Base-by-base conservation (phyloP, 768 basidiomycete genomes). In the Filobasidium floriforme region DNA sequence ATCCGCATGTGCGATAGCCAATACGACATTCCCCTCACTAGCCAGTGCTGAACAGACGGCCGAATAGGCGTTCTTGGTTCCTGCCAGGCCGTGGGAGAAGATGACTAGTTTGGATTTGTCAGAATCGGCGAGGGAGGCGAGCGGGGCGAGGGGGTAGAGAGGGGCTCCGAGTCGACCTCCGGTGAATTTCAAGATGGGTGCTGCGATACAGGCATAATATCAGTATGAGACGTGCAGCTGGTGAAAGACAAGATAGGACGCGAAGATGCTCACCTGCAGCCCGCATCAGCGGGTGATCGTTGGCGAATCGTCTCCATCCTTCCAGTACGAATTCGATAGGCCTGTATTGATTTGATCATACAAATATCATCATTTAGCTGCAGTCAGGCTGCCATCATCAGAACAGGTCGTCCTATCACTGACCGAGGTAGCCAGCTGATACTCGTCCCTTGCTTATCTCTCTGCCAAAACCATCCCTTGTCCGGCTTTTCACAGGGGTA, bases 81-180 rank as follows among this genome's bases (percentile, higher is more conserved):
- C 90, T 22, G 85, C 87, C 24, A 92, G 83, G 22, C 90, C 90
- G 80, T 92, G 90, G 11, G 88, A 89, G 78, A 91, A 92, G 46
- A 92, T 82, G 37, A 90, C 84, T 37, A 92, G 82, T 0, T 51
- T 51, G 24, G 5, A 3, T 51, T 51, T 51, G 24, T 22, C 5
- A 26, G 54, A 57, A 7, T 89, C 88, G n/a, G 19, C 1, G 57
- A 15, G 0, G n/a, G 32, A 6, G 32, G 46, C 14, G 59, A 41
- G 22, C 22, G 11, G 40, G 15, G 28, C 18, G 46, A 15, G 19
- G 65, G 32, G 18, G 57, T 29, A 18, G 59, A 18, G 15, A 44
- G 10, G n/a, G 44, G 61, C 43, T n/a, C 52, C 44, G 15, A 44
- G 40, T 32, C 46, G n/a, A 15, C n/a, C 43, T 26, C 55, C 18